Evolutionary conservation across 345 rosid genomes (phyloP).

Genomic region (Reutealis trisperma): DNA sequence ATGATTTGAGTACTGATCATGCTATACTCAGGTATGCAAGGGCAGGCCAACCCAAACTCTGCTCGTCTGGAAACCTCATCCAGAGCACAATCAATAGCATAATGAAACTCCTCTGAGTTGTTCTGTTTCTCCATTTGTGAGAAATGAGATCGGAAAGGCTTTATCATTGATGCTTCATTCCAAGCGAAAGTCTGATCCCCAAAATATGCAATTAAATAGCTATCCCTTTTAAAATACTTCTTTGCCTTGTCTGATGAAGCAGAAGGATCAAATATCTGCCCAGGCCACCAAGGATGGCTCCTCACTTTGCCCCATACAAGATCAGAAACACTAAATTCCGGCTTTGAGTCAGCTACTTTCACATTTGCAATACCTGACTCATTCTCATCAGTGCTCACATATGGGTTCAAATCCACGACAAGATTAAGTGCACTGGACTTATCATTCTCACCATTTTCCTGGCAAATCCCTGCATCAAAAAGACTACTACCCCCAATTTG

Average conservation of each 20-base stretch:
- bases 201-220: constrained; percentile 60
- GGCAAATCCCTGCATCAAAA: constrained; percentile 2
- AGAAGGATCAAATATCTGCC: constrained; percentile 61
- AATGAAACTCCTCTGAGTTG: constrained; percentile 38
- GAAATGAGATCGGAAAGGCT: constrained; percentile 64
- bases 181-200: constrained; percentile 79
- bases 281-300: constrained; percentile 98
- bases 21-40: constrained; percentile 53
- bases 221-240: constrained; percentile 56
- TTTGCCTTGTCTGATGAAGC: constrained; percentile 59
- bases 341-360: constrained; percentile 10
- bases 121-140: constrained; percentile 64
- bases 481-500: neutral
- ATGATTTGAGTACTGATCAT: constrained; percentile 49
- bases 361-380: constrained; percentile 6
- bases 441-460: constrained; percentile 8
- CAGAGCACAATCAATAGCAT: constrained; percentile 69
- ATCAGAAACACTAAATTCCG: constrained; percentile 45
- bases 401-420: constrained; percentile 25
- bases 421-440: constrained; percentile 19
- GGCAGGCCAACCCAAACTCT: constrained; percentile 71
- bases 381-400: constrained; percentile 11
- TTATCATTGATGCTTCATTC: constrained; percentile 59
- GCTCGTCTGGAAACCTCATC: constrained; percentile 74
- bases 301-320: constrained; percentile 89